Evolutionary conservation across 331 rosid species (phyloP).

Genomic region (Saraca asoca): DNA sequence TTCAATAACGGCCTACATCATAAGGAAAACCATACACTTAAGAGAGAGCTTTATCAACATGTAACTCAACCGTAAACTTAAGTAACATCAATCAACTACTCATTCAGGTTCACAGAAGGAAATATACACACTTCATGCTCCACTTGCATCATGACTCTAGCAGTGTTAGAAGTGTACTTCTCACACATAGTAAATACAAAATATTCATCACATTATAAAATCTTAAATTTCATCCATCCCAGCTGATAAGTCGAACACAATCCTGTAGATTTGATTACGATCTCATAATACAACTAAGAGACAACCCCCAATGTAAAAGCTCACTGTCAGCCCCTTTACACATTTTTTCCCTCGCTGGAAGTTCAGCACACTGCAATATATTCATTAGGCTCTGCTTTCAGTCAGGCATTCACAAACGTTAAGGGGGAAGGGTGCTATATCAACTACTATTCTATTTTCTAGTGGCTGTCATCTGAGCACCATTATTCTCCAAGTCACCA

Average conservation of each 20-base stretch:
- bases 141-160: not conserved
- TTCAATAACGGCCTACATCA: constrained; percentile 66
- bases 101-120: constrained; percentile 12
- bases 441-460: not conserved
- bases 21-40: not conserved
- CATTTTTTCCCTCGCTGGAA: too few species aligned
- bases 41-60: not conserved
- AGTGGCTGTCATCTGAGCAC: not conserved
- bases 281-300: not conserved
- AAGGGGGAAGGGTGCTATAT: not conserved
- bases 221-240: not conserved
- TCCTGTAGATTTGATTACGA: not conserved
- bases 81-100: constrained; percentile 1
- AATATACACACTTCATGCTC: not conserved
- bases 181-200: not conserved
- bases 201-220: not conserved
- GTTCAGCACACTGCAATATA: not conserved
- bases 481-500: not conserved
- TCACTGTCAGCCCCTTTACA: not conserved
- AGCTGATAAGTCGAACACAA: not conserved
- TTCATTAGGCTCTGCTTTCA: not conserved
- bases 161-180: not conserved
- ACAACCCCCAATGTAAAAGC: not conserved
- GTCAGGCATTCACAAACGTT: not conserved
- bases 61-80: not conserved